Conservation (phyloP, 345 rosid genomes). For the Ceriops zippeliana region DNA sequence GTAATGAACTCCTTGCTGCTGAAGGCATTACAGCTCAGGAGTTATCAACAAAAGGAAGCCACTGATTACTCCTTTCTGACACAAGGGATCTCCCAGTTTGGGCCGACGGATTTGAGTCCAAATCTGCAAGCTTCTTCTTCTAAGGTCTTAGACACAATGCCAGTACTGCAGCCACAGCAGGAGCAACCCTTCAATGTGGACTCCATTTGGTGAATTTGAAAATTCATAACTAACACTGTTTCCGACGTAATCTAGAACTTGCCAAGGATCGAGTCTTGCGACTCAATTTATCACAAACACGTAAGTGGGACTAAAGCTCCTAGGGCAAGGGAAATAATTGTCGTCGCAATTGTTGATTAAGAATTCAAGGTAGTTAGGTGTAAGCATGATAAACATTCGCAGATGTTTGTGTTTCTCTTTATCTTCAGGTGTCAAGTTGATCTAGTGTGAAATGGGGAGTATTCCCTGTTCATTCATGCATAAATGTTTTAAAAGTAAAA, state of each 20-base stretch:
- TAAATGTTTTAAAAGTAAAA: neutral
- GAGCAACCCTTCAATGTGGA: slow-evolving; percentile 84
- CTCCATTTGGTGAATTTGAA: slow-evolving; percentile 61
- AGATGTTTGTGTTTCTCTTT: neutral
- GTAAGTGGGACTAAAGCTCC: too few relatives aligned
- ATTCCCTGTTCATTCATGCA: neutral
- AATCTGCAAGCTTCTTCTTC: slow-evolving; percentile 54
- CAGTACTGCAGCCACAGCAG: slow-evolving; percentile 40
- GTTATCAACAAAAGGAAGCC: slow-evolving; percentile 49
- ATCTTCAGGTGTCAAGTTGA: neutral
- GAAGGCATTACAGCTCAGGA: slow-evolving; percentile 76
- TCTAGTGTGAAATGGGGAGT: neutral
- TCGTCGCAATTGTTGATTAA: neutral
- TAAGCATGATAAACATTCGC: neutral
- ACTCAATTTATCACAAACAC: neutral
- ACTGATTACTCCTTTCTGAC: slow-evolving; percentile 39
- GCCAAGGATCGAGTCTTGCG: neutral
- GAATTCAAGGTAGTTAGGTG: neutral
- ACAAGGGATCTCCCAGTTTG: slow-evolving; percentile 32
- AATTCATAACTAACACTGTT: slow-evolving; percentile 16
- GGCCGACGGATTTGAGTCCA: slow-evolving; percentile 24
- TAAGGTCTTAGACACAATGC: slow-evolving; percentile 35
- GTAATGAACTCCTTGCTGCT: slow-evolving; percentile 77
- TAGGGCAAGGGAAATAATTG: neutral
- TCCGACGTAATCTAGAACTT: neutral